These are phyloP conservation scores for Delitschia confertaspora DNA, from an alignment of 495 filamentous ascomycete species.

Conservation along the genomic window DNA sequence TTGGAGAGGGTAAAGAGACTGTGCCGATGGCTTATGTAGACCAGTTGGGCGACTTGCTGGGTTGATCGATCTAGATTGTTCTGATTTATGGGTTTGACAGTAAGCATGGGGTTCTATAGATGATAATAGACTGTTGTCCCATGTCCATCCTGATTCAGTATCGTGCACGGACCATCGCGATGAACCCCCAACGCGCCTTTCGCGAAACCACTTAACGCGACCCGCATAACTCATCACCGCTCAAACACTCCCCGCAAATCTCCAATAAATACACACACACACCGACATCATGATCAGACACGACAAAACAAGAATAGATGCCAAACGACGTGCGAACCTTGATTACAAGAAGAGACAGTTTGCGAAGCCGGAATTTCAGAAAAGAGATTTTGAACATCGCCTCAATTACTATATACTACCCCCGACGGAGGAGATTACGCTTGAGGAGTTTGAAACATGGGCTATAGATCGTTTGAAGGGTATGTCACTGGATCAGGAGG, in stretches of 20 bases:
- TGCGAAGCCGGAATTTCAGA: slow-evolving; percentile 58
- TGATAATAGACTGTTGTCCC: too few relatives aligned
- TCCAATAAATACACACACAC: neutral
- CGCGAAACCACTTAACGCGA: slow-evolving; percentile 2
- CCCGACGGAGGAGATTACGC: slow-evolving; percentile 86
- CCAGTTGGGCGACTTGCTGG: slow-evolving; percentile 64
- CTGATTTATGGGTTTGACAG: neutral
- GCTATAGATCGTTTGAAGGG: slow-evolving; percentile 85
- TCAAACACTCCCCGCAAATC: neutral
- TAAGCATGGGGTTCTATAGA: neutral
- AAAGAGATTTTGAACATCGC: slow-evolving; percentile 69
- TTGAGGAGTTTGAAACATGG: slow-evolving; percentile 99
- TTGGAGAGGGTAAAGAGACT: slow-evolving; percentile 49
- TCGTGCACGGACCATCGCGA: neutral
- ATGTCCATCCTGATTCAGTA: too few relatives aligned
- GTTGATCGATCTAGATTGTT: neutral
- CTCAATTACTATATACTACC: slow-evolving; percentile 87
- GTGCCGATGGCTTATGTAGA: slow-evolving; percentile 75
- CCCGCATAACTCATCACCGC: neutral
- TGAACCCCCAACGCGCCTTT: neutral
- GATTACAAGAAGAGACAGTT: slow-evolving; percentile 84
- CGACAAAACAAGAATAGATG: slow-evolving; percentile 53
- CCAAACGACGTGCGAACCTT: slow-evolving; percentile 65
- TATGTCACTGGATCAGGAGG: slow-evolving; percentile 33
- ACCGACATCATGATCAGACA: slow-evolving; percentile 22